Base-by-base conservation (phyloP, 345 rosid genomes). In the Gossypium herbaceum region DNA sequence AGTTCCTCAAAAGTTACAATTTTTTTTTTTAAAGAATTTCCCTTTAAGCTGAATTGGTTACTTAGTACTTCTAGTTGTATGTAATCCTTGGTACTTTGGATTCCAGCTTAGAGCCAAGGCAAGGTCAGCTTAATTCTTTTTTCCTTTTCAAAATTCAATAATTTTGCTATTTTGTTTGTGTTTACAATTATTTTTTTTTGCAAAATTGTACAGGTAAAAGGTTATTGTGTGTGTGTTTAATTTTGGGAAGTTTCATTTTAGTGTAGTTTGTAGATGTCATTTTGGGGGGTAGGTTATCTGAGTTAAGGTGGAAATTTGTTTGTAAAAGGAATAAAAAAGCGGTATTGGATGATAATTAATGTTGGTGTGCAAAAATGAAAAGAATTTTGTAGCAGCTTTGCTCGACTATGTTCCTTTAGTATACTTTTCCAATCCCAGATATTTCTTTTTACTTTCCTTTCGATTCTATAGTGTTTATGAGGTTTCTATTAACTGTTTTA, bases 341-440 rank as follows among this genome's bases (percentile, higher is more conserved):
- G 56, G 65, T 45, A 73, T 41, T 56, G 85, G 74, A 43, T 65
- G 70, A 19, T 66, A 52, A 15, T 27, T 44, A 12, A 65, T 43
- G 69, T 25, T 29, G 41, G 7, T 34, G 41, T 5, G 7, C 41
- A 34, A 34, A 34, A 34, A 34, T 34, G 41, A 5, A 1, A 5
- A 34, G 41, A 34, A 34, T 34, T 34, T 34, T 5, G 41, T 34
- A 34, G 41, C 41, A 34, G 7, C 41, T 34, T 29, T 29, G 34
- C 34, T 29, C 34, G 4, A 29, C 34, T 29, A 29, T 0, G 5
- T 3, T 29, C 5, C 34, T 0, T 29, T 29, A 29, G 5, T 29
- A 3, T 29, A 29, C 34, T 3, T 34, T 34, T 34, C 41, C 41
- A 34, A 34, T 34, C 41, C 41, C 7, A 34, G 7, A 5, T 34